Evolutionary conservation across 1,139 yeast genomes (phyloP), one percentile per base, ranked within the genome.

Genomic region (Zygoascus meyerae): DNA sequence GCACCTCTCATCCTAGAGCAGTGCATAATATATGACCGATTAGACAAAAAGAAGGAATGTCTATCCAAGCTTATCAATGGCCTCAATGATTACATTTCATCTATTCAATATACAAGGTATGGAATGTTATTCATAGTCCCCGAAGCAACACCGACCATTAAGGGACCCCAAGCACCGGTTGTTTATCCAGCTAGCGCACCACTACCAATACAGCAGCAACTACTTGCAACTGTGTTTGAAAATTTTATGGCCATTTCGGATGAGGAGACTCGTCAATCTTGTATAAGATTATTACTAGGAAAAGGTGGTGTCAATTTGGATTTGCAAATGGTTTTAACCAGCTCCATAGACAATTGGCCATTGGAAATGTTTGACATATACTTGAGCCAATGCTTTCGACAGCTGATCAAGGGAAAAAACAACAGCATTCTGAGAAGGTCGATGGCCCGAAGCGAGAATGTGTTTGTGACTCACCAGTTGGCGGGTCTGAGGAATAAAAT

Each of bases 291-390:
- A 34, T 48, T 67, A 33, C 56, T 67, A 21, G 64, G 62, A 18
- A 54, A 61, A 7, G 63, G 61, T 55, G 67, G 67, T 14, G 52
- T 50, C 17, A 46, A 52, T 14, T 53, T 67, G 11, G 69, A 65
- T 42, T 47, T 59, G 38, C 51, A 53, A 17, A 47, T 52, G 29
- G 67, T 66, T 14, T 55, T 67, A n/a, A 51, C 47, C 39, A 53
- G 52, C 18, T 52, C 64, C 9, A 68, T 70, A 1, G 58, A 52
- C 12, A 45, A 56, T n/a, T 67, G 71, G 71, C 64, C 69, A 2
- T 52, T 66, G 34, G 68, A 64, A 44, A 48, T 57, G 30, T 47
- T 67, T 14, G 54, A 56, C 18, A 60, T 53, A n/a, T 66, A 59
- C 42, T 47, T 67, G 34, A 42, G 45, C 10, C 51, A 51, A 16